Conservation (phyloP, 2,329 filamentous ascomycete genomes). For the Aspergillus pseudoviridinutans region DNA sequence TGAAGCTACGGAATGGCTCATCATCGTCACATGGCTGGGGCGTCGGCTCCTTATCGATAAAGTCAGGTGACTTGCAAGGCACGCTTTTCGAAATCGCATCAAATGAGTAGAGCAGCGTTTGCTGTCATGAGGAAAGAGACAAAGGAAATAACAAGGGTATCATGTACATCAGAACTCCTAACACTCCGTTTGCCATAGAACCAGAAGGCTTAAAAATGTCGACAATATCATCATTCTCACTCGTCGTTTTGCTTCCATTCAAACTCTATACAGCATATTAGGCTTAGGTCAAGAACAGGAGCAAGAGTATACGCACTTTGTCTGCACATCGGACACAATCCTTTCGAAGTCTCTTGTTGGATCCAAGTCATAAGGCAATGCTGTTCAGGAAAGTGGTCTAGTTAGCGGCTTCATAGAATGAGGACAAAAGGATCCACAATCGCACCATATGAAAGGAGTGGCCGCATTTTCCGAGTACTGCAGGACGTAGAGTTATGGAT, state of each 20-base stretch:
- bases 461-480: constrained; percentile 93
- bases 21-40: background rate
- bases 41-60: constrained; percentile 29
- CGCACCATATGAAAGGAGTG: constrained; percentile 95
- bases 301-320: constrained; percentile 61
- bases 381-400: constrained; percentile 43
- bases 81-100: background rate
- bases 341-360: constrained; percentile 86
- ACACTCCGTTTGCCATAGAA: constrained; percentile 3
- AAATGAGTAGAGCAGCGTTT: background rate
- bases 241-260: constrained; percentile 49
- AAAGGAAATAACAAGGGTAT: constrained; percentile 16
- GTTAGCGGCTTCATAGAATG: background rate
- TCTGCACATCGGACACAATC: constrained; percentile 95
- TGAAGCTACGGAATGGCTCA: background rate
- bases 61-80: background rate
- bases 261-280: constrained; percentile 41
- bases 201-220: background rate
- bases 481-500: background rate
- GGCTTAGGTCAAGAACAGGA: constrained; percentile 4
- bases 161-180: constrained; percentile 8
- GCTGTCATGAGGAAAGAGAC: constrained; percentile 2
- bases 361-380: constrained; percentile 90
- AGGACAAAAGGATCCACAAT: constrained; percentile 11
- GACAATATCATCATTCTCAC: constrained; percentile 7